These are phyloP conservation scores for Ceratocystis variospora DNA, from an alignment of 2,329 filamentous ascomycete genomes.

Conservation along the genomic window DNA sequence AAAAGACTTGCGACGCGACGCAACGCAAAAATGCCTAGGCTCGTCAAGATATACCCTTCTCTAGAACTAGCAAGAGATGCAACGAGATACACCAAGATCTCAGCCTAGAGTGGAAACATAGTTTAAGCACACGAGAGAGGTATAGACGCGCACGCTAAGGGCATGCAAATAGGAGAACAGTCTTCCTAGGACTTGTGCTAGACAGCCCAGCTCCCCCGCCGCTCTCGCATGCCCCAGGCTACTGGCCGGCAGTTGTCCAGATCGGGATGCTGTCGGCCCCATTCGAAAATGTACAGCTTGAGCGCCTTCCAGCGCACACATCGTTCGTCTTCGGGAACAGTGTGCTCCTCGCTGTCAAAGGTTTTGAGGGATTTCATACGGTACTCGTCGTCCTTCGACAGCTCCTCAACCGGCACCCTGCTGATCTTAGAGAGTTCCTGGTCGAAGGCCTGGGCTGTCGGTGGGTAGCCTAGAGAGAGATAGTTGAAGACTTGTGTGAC, in stretches of 20 bases:
- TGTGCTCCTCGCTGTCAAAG: slow-evolving; percentile 31
- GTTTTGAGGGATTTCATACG: slow-evolving; percentile 59
- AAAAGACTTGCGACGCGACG: not conserved
- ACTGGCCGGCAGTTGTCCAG: slow-evolving; percentile 44
- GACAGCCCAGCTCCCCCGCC: slow-evolving; percentile 61
- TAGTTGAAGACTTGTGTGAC: slow-evolving; percentile 97
- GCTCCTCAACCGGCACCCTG: slow-evolving; percentile 50
- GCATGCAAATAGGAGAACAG: not conserved
- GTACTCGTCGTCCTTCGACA: slow-evolving; percentile 55
- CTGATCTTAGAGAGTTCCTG: slow-evolving; percentile 74
- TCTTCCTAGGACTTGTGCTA: slow-evolving; percentile 24
- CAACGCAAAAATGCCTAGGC: not conserved
- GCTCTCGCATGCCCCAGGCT: slow-evolving; percentile 54
- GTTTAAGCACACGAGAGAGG: too few relatives aligned
- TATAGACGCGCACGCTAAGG: too few relatives aligned
- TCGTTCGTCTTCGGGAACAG: slow-evolving; percentile 30
- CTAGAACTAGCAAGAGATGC: too few relatives aligned
- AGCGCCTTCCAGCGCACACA: slow-evolving; percentile 69
- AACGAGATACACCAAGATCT: too few relatives aligned
- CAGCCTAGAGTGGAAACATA: too few relatives aligned
- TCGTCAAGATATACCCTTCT: not conserved
- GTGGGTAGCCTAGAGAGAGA: slow-evolving; percentile 80
- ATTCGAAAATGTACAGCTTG: slow-evolving; percentile 71
- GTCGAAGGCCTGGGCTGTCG: slow-evolving; percentile 70
- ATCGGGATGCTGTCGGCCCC: slow-evolving; percentile 74